A percentile compares a stretch with the other conserved stretches of the same genome.
These are phyloP conservation scores for Lunularia cruciata DNA, from an alignment of 225 moss, liverwort and hornwort genomes.

Conservation along the genomic window DNA sequence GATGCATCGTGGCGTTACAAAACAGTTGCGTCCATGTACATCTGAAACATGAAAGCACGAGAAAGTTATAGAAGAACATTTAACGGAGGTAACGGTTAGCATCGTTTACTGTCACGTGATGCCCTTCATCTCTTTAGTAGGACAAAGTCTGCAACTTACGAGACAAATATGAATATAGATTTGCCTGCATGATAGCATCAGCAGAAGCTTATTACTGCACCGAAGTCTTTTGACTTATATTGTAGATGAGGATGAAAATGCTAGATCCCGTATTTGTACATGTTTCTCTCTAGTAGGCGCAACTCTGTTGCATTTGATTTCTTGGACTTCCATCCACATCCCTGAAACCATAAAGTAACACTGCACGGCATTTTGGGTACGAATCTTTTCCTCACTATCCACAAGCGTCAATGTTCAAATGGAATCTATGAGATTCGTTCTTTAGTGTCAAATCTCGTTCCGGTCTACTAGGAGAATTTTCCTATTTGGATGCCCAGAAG, in stretches of 20 bases:
- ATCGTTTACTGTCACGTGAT: constrained; percentile 11
- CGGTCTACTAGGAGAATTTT: too few species aligned
- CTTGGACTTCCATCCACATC: background rate
- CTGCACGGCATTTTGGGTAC: background rate
- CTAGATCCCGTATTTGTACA: constrained; percentile 22
- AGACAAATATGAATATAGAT: constrained; percentile 15
- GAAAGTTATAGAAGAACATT: background rate
- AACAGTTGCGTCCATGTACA: background rate
- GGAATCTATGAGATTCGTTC: background rate
- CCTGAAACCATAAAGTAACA: background rate
- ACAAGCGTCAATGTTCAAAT: too few species aligned
- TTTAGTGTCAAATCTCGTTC: background rate
- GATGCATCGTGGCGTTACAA: background rate
- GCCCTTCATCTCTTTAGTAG: constrained; percentile 10
- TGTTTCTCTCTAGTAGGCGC: constrained; percentile 9
- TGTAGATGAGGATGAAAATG: constrained; percentile 17
- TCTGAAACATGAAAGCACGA: background rate
- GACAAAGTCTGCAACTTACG: background rate
- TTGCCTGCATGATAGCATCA: background rate
- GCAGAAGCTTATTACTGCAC: background rate
- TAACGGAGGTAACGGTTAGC: background rate
- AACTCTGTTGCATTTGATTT: constrained; percentile 2
- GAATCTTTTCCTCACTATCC: background rate
- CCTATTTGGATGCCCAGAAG: background rate
- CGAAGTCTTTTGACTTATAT: background rate